Evolutionary conservation across 169 alveolate genomes (phyloP).

Genomic region (Hammondia hammondi): DNA sequence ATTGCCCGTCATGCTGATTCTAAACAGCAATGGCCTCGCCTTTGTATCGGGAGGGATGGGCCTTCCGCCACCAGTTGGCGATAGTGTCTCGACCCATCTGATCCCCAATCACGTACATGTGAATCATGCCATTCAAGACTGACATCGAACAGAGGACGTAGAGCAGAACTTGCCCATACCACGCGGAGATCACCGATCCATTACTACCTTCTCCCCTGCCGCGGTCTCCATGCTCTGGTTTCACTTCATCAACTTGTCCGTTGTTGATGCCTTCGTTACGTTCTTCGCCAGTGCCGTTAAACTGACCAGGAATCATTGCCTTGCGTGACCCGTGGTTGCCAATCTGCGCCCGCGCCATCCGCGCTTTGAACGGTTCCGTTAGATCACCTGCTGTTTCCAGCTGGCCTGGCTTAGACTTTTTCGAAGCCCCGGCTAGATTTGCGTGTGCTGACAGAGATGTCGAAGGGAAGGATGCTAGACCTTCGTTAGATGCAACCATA

Average conservation of each 20-base stretch:
- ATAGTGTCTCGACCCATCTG: background rate
- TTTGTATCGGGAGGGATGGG: background rate
- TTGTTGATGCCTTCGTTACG: background rate
- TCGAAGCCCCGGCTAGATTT: too few relatives aligned
- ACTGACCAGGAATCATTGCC: too few relatives aligned
- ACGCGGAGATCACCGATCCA: slow-evolving; percentile 17
- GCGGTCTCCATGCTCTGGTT: background rate
- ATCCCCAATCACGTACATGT: background rate
- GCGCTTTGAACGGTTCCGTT: background rate
- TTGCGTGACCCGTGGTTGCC: background rate
- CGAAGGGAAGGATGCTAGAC: too few relatives aligned
- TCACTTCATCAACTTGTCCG: background rate
- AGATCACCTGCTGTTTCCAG: background rate
- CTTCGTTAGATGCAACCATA: background rate
- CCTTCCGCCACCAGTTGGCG: background rate
- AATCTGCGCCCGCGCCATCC: background rate
- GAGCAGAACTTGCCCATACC: slow-evolving; percentile 1
- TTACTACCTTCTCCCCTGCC: background rate
- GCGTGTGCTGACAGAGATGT: too few relatives aligned
- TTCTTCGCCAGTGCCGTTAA: background rate
- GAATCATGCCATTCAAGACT: background rate
- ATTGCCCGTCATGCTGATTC: background rate
- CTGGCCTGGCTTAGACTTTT: too few relatives aligned
- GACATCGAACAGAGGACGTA: slow-evolving; percentile 18
- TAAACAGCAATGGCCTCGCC: background rate